These are phyloP conservation scores for Musa balbisiana DNA, from an alignment of 202 grass and related monocot species.

Conservation along the genomic window DNA sequence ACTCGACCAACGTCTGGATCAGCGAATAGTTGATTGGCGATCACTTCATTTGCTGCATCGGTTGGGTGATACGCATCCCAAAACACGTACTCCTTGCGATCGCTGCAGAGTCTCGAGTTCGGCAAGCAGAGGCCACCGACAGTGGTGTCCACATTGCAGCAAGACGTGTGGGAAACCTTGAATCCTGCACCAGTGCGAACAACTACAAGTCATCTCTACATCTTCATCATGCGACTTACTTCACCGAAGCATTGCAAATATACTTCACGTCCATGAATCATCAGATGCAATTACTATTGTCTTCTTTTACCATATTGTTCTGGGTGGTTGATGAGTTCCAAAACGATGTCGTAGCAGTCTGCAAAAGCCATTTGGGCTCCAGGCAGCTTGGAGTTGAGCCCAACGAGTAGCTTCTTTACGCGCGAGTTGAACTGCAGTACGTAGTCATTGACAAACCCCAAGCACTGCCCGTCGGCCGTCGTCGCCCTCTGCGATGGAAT, in stretches of 20 bases:
- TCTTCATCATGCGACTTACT: neutral
- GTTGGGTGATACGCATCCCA: conserved; percentile 96
- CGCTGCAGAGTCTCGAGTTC: conserved; percentile 55
- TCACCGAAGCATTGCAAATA: neutral
- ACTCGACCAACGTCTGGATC: conserved; percentile 32
- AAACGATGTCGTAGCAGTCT: conserved; percentile 64
- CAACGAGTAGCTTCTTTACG: conserved; percentile 34
- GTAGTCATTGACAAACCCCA: conserved; percentile 61
- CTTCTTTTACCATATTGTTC: conserved; percentile 48
- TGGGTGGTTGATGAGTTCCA: conserved; percentile 78
- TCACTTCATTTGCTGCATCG: conserved; percentile 78
- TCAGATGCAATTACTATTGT: too few relatives aligned
- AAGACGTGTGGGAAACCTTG: conserved; percentile 76
- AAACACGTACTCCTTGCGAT: conserved; percentile 74
- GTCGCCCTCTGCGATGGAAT: conserved; percentile 83
- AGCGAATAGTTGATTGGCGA: conserved; percentile 57
- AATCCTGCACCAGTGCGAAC: conserved; percentile 39
- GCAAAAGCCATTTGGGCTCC: conserved; percentile 61
- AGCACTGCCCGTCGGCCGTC: conserved; percentile 53
- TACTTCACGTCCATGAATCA: too few relatives aligned
- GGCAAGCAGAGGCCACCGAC: conserved; percentile 89
- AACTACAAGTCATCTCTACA: neutral
- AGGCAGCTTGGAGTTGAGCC: conserved; percentile 51
- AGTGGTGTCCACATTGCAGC: conserved; percentile 76
- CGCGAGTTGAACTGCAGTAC: conserved; percentile 65